Base-by-base conservation (phyloP, 2,329 filamentous ascomycete species). In the Neofusicoccum cordaticola region DNA sequence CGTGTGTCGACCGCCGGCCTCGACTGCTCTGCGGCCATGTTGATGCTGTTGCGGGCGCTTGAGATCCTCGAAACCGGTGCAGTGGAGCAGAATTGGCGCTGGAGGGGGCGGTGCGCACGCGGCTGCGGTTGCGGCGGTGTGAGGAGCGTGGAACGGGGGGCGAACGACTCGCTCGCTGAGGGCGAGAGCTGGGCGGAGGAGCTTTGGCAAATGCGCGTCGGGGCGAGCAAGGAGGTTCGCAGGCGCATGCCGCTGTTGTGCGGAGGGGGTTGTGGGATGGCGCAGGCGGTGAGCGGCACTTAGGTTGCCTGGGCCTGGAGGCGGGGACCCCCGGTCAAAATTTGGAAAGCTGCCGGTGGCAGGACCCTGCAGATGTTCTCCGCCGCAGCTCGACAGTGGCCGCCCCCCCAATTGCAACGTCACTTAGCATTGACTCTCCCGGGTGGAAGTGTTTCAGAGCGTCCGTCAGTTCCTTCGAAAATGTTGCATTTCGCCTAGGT, bases 1-100 rank as follows among this genome's bases (percentile, higher is more conserved):
- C 67, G 67, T n/a, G 61, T 52, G n/a, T 63, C 48, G 12, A 63
- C 9, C 19, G 42, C 42, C n/a, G 47, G 27, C n/a, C 45, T 53
- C 12, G 48, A 31, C 42, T 48, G 31, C 19, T 34, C 22, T 12
- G 41, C 42, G 13, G 61, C 50, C 61, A 63, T 63, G 6, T n/a
- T 47, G 22, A 22, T 22, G 22, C 15, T 35, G 8, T 17, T 17
- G n/a, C 37, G 48, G 13, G 47, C 19, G 35, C 15, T 27, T 15
- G 22, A 42, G 3, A 11, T 51, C 5, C 35, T 37, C 35, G 35
- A 19, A 13, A 39, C 6, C 15, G 35, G 22, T n/a, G 48, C 27
- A 11, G 56, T 47, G n/a, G 27, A 19, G n/a, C 37, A 60, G 56
- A 13, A 60, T 60, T 47, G 56, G 42, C 56, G 42, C 27, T 47